These are phyloP conservation scores for Malus asiatica DNA, from an alignment of 306 rosid genomes.

Conservation along the genomic window DNA sequence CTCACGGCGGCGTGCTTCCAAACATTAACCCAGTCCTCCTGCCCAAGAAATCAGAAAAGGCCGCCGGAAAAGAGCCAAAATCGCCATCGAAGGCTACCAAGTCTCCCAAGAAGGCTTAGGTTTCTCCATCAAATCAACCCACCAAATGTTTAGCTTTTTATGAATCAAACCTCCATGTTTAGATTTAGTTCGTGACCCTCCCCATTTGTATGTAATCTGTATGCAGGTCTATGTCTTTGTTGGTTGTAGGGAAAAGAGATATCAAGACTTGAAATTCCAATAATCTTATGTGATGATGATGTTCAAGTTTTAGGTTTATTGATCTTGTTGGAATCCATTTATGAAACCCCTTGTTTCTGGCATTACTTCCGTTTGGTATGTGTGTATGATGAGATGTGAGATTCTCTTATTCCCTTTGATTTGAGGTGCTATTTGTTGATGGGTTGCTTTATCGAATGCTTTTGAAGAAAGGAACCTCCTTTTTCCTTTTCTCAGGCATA, in stretches of 20 bases:
- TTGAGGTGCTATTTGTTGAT: neutral
- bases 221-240: constrained; percentile 2
- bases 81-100: constrained; percentile 62
- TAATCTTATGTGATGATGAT: neutral
- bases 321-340: neutral
- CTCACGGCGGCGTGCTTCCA: constrained; percentile 83
- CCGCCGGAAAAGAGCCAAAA: constrained; percentile 39
- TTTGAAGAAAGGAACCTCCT: neutral
- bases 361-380: neutral
- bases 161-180: neutral
- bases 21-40: constrained; percentile 70
- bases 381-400: neutral
- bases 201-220: constrained; percentile 29
- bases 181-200: neutral
- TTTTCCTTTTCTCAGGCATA: neutral
- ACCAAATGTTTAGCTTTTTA: neutral
- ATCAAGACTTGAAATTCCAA: neutral
- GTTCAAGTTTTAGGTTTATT: neutral
- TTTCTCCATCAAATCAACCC: neutral
- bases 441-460: no score
- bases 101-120: constrained; percentile 64
- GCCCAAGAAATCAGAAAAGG: constrained; percentile 58
- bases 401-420: no score
- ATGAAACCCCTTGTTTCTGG: constrained; percentile 19
- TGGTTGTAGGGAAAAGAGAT: neutral